A percentile compares a stretch with the other conserved stretches of the same genome.
Conservation (phyloP, 257 asterid species). For the Nicotiana sylvestris region DNA sequence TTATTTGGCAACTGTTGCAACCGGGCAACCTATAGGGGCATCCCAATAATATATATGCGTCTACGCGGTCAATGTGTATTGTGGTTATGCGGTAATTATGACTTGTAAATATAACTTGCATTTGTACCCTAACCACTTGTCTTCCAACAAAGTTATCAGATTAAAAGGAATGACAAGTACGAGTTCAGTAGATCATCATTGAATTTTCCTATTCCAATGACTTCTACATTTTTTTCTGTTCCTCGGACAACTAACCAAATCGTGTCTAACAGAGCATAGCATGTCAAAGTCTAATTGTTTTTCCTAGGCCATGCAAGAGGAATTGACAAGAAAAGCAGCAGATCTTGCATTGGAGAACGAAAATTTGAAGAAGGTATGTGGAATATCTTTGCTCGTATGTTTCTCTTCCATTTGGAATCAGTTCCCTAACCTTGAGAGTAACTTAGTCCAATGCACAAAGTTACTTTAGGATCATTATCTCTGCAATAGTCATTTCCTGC, state of each 20-base stretch:
- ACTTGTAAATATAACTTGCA: not conserved
- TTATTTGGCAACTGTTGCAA: not conserved
- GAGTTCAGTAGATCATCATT: not conserved
- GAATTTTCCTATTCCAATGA: not conserved
- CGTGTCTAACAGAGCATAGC: not conserved
- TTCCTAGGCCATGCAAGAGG: slow-evolving; percentile 52
- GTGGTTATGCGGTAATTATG: not conserved
- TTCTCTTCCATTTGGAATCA: not conserved
- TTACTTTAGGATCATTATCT: not conserved
- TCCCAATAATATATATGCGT: not conserved
- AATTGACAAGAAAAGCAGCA: slow-evolving; percentile 38
- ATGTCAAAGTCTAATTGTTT: not conserved
- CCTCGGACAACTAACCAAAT: not conserved
- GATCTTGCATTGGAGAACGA: slow-evolving; percentile 47
- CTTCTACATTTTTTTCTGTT: not conserved
- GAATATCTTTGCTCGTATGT: not conserved
- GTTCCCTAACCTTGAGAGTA: not conserved
- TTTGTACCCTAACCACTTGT: not conserved
- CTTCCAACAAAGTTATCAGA: not conserved
- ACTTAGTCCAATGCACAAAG: not conserved
- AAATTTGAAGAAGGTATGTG: slow-evolving; percentile 46
- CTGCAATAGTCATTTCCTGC: not conserved
- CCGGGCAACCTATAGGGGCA: not conserved
- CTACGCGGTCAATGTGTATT: not conserved
- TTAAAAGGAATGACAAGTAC: not conserved